A percentile compares a stretch with the other conserved stretches of the same genome.
Conservation (phyloP, 202 grass and related monocot species). For the Setaria viridis region DNA sequence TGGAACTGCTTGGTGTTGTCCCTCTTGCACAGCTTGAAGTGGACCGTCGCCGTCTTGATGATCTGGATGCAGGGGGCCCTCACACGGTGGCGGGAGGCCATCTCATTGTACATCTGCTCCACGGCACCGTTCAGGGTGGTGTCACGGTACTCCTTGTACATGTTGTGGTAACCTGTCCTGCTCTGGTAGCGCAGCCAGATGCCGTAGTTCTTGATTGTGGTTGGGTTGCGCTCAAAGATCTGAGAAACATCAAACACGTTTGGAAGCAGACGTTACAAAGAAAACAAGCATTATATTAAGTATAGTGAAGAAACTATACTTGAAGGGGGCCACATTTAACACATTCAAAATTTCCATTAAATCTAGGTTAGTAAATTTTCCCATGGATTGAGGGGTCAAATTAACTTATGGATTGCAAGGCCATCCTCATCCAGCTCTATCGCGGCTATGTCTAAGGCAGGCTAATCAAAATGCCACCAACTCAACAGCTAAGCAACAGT, state of each 20-base stretch:
- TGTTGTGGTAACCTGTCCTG: conserved; percentile 84
- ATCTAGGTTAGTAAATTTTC: background rate
- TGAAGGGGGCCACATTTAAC: background rate
- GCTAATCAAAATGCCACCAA: background rate
- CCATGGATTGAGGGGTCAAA: background rate
- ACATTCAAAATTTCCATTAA: background rate
- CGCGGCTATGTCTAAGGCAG: background rate
- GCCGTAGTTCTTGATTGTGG: conserved; percentile 80
- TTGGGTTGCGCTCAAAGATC: conserved; percentile 80
- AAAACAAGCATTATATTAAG: background rate
- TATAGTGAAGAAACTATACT: background rate
- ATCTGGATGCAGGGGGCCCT: conserved; percentile 80
- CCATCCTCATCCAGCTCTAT: background rate
- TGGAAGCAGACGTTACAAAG: background rate
- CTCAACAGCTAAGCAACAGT: background rate
- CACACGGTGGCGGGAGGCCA: conserved; percentile 78
- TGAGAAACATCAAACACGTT: conserved; percentile 16
- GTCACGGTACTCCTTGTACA: conserved; percentile 82
- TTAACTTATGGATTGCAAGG: background rate
- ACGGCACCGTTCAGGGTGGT: conserved; percentile 72
- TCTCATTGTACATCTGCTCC: conserved; percentile 85
- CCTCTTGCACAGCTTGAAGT: conserved; percentile 81
- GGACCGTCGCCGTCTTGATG: conserved; percentile 72
- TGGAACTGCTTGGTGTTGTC: conserved; percentile 93
- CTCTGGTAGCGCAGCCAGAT: conserved; percentile 87